These are phyloP conservation scores for Rhododendron williamsianum DNA, from an alignment of 148 eudicot species.

Conservation along the genomic window DNA sequence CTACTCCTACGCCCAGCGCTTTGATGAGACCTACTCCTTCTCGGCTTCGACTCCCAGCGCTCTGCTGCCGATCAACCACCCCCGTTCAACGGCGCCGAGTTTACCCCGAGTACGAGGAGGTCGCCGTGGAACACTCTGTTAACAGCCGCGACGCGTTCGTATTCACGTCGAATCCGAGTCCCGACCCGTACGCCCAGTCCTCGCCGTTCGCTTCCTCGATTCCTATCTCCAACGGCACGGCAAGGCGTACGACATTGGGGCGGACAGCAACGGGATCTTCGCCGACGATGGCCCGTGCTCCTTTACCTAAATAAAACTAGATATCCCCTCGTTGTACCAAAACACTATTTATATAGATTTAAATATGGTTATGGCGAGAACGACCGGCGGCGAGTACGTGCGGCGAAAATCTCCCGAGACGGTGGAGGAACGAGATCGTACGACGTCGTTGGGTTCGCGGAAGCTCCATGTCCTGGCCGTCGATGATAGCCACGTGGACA, in stretches of 20 bases:
- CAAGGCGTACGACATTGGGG: constrained; percentile 43
- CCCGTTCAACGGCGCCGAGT: constrained; percentile 16
- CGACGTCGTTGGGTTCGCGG: background rate
- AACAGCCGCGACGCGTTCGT: constrained; percentile 44
- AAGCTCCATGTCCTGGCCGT: constrained; percentile 36
- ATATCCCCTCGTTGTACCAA: too few species aligned
- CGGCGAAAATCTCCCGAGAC: background rate
- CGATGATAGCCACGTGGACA: constrained; percentile 52
- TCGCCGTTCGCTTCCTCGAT: constrained; percentile 38
- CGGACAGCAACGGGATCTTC: constrained; percentile 61
- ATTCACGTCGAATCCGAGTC: constrained; percentile 27
- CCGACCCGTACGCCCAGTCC: constrained; percentile 27
- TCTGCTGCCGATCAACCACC: constrained; percentile 35
- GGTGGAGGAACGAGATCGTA: background rate
- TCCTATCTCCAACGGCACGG: constrained; percentile 61
- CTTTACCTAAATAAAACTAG: too few species aligned
- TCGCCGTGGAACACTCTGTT: constrained; percentile 33
- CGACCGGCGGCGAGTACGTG: background rate
- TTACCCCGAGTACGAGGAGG: constrained; percentile 32
- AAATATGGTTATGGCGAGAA: background rate
- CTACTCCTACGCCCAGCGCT: background rate
- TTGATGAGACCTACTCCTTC: constrained; percentile 9
- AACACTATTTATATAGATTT: too few species aligned
- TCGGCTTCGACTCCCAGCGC: background rate
- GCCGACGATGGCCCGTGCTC: constrained; percentile 70